Evolutionary conservation across 768 basidiomycete species (phyloP), one percentile per base, ranked within the genome.

Genomic region (Nidularia sp.): DNA sequence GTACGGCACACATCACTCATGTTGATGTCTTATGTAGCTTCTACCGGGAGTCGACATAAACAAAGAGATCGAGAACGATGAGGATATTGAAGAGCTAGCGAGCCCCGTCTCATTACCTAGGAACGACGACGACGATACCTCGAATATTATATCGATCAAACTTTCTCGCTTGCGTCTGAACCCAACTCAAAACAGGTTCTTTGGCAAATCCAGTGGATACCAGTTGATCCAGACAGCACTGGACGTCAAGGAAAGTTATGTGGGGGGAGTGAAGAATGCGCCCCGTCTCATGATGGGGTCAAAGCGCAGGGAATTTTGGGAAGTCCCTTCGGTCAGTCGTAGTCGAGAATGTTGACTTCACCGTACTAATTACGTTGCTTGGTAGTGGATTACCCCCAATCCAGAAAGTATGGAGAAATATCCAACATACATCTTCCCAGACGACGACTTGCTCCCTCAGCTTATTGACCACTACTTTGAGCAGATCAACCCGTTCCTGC

Each of bases 381-480:
- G 10, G 6, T 53, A 73, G 75, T 75, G 72, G 73, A 62, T 66
- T 45, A 58, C 55, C 2, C 46, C 55, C 3, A 58, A 63, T 45
- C 61, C 63, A 3, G 61, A 67, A 29, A 29, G 25, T 29, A 29
- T 29, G 25, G 25, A 29, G 25, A 29, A 29, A 50, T 56, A 56
- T 7, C 64, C 66, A 4, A 53, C 51, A 5, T 80, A 77, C 57
- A 49, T 45, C 18, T 86, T 79, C 50, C 85, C 85, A 0, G 75
- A 79, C 1, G 60, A 66, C 4, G 83, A 84, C 45, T 73, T 93
- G 13, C 71, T 81, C 6, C 52, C 59, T 1, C 55, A 59, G 0
- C 76, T 96, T 25, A 69, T 90, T 46, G 75, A 86, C 45, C 64
- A 76, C n/a, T 93, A 86, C 58, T 96, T 94, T 62, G 57, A 55